Evolutionary conservation across 257 asterid genomes (phyloP).

Genomic region (Gentiana straminea): DNA sequence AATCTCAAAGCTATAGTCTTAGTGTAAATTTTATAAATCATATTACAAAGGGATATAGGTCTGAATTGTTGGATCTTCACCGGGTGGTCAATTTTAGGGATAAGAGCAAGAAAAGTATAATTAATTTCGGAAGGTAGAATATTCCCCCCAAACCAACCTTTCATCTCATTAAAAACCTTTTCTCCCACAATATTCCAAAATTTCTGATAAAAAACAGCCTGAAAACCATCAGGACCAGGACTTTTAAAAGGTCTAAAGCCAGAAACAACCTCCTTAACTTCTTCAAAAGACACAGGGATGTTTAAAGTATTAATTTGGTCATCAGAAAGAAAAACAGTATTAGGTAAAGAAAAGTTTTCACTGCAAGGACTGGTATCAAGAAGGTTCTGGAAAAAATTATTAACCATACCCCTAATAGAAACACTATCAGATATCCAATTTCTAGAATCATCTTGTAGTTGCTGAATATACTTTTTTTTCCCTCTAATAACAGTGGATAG

Average conservation of each 20-base stretch:
- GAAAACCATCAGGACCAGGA: not conserved
- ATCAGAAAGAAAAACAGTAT: not conserved
- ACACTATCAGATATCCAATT: not conserved
- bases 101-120: too few species aligned
- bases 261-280: not conserved
- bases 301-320: not conserved
- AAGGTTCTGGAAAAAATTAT: not conserved
- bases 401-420: not conserved
- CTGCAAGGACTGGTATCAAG: not conserved
- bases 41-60: not conserved
- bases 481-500: not conserved
- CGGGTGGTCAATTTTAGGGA: too few species aligned
- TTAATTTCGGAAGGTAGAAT: too few species aligned
- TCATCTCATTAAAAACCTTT: too few species aligned
- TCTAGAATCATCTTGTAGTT: not conserved
- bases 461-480: not conserved
- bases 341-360: not conserved
- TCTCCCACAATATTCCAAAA: not conserved
- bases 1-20: not conserved
- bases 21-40: not conserved
- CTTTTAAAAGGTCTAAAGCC: not conserved
- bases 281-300: not conserved
- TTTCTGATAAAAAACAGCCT: not conserved
- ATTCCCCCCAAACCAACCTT: too few species aligned
- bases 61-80: not conserved